phyloP scores from a whole-genome alignment of 176 grass and related monocot genomes.

The Microstegium vimineum region DNA sequence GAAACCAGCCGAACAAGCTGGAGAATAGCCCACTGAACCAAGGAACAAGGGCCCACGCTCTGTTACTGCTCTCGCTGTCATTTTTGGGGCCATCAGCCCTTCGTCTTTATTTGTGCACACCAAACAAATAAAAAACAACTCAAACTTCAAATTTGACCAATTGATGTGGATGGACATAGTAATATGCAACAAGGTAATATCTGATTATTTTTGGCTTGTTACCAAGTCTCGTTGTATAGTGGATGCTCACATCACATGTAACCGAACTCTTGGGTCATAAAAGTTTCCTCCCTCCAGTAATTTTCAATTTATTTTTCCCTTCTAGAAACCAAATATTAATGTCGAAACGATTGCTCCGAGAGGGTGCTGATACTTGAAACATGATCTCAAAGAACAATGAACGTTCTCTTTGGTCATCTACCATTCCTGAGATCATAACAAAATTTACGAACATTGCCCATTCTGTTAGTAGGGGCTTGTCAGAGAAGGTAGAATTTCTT shows the following conservation, averaged over 20 bases:
- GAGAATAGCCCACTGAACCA: too few relatives aligned
- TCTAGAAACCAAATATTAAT: conserved; percentile 87
- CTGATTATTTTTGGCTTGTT: too few relatives aligned
- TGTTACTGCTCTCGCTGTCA: too few relatives aligned
- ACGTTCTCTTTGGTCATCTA: conserved; percentile 71
- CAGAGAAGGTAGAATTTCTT: conserved; percentile 55
- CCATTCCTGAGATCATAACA: conserved; percentile 58
- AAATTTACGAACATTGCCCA: conserved; percentile 62
- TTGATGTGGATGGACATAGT: too few relatives aligned
- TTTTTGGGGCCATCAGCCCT: too few relatives aligned
- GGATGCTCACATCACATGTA: conserved; percentile 95
- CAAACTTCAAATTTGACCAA: too few relatives aligned
- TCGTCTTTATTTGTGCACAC: too few relatives aligned
- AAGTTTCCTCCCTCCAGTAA: conserved; percentile 7
- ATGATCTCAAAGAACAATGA: conserved; percentile 69
- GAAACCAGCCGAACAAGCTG: too few relatives aligned
- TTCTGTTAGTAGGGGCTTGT: conserved; percentile 63
- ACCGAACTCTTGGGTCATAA: conserved; percentile 5
- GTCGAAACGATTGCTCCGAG: conserved; percentile 70
- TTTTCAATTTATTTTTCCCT: conserved; percentile 26
- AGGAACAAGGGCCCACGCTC: too few relatives aligned
- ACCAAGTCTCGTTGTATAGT: conserved; percentile 68
- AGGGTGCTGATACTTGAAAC: conserved; percentile 64
- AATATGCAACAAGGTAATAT: too few relatives aligned
- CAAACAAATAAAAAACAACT: too few relatives aligned